Evolutionary conservation across 2,329 filamentous ascomycete genomes (phyloP), one percentile per base, ranked within the genome.

Genomic region (Ophiobolus disseminans): DNA sequence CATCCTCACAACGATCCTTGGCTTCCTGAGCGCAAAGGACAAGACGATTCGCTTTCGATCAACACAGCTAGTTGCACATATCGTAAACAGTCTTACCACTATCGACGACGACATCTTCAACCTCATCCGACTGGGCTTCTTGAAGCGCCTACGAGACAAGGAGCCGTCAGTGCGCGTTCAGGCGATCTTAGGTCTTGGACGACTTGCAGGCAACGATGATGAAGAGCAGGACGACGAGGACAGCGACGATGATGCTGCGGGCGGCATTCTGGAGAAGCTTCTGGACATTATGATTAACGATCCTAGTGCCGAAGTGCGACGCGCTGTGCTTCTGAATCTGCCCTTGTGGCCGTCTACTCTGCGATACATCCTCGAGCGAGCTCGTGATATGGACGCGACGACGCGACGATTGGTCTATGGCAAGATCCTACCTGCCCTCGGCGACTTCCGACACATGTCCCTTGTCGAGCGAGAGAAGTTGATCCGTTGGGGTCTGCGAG

Each of bases 381-480:
- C 94, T 13, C 82, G 94, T 67, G 94, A 99, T 69, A 83, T 91
- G 48, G 94, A 99, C 71, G 82, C 90, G 3, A 82, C 86, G 5
- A 97, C 92, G 3, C 82, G 94, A 50, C 82, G 92, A 50, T 88
- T 91, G 8, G 82, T 99, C 2, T 99, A 97, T 69, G 88, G 92
- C 1, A 86, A 89, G 26, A 80, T 99, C 5, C 78, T 99, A 4
- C 94, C 94, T 1, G 89, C 89, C 0, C 79, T 99, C 1, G 94
- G 92, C 10, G 94, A 99, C 74, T 99, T 99, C 75, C 85, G 94
- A 44, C 91, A 97, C 74, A 77, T 99, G 42, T 96, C 91, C 9
- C 80, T 99, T 19, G 91, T 89, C 1, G 96, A 97, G 86, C 83
- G 94, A 67, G 94, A 99, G 74, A 97, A 97, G 73, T 81, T 99